Percentiles rank a stretch among this genome's conserved stretches.
Evolutionary conservation across 2,329 filamentous ascomycete genomes (phyloP).

Genomic region (Peltaster fructicola): DNA sequence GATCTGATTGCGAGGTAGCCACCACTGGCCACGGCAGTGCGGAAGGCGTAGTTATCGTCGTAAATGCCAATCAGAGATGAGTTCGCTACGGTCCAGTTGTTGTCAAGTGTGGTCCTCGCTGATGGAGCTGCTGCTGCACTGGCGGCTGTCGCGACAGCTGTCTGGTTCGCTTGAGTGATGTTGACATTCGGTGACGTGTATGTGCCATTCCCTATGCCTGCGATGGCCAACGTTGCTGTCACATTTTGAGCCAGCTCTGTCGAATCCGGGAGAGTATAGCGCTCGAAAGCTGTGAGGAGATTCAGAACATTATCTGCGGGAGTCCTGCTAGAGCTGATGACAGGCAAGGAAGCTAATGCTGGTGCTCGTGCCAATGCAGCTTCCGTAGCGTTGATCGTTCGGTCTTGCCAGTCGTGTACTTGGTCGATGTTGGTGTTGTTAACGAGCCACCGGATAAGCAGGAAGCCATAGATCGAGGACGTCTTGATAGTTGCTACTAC

Average conservation of each 20-base stretch:
- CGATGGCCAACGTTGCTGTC: slow-evolving; percentile 2
- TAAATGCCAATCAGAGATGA: slow-evolving; percentile 5
- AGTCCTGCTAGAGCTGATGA: slow-evolving; percentile 1
- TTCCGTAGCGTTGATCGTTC: not conserved
- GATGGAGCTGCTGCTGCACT: not conserved
- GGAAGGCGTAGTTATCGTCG: slow-evolving; percentile 5
- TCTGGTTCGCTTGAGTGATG: slow-evolving; percentile 4
- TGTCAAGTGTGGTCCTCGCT: slow-evolving; percentile 3
- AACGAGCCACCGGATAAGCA: slow-evolving; percentile 7
- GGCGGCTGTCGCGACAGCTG: slow-evolving; percentile 2
- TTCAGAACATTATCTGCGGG: slow-evolving; percentile 6
- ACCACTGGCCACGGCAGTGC: slow-evolving; percentile 4
- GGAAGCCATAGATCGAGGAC: slow-evolving; percentile 6
- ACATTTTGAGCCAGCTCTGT: slow-evolving; percentile 3
- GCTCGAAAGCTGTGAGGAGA: slow-evolving; percentile 3
- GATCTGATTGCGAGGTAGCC: slow-evolving; percentile 6
- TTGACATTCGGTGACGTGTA: slow-evolving; percentile 3
- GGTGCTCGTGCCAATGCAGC: not conserved
- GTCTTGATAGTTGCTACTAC: slow-evolving; percentile 4
- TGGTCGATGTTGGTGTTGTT: slow-evolving; percentile 5
- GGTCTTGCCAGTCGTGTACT: slow-evolving; percentile 5
- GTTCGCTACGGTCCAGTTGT: slow-evolving; percentile 5
- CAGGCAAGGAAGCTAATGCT: not conserved
- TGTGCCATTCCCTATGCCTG: slow-evolving; percentile 4
- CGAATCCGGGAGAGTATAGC: too few relatives aligned